These are phyloP conservation scores for Wickerhamiella alocasiicola DNA, from an alignment of 805 yeast genomes.

Conservation along the genomic window DNA sequence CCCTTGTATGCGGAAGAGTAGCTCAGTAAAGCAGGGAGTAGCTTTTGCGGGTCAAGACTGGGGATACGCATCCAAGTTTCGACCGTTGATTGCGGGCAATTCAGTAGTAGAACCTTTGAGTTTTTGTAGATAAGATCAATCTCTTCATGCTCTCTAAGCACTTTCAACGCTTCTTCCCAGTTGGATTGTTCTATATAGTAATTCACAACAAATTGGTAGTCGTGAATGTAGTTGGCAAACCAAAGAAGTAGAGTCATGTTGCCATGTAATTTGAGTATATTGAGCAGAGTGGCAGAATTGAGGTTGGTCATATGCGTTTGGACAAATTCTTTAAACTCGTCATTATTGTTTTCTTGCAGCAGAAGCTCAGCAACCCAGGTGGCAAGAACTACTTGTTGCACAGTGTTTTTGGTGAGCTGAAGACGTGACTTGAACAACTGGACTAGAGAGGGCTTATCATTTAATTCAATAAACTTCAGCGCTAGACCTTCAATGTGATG, in stretches of 20 bases:
- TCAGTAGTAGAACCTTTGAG: constrained; percentile 55
- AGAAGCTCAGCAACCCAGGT: constrained; percentile 56
- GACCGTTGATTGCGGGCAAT: constrained; percentile 56
- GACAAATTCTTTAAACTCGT: constrained; percentile 39
- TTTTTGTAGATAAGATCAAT: constrained; percentile 46
- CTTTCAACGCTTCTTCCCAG: constrained; percentile 62
- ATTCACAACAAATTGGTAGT: constrained; percentile 53
- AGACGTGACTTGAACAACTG: constrained; percentile 17
- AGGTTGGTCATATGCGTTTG: constrained; percentile 26
- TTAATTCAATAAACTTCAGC: constrained; percentile 37
- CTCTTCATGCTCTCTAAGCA: constrained; percentile 34
- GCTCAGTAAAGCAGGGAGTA: constrained; percentile 64
- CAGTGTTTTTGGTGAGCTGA: constrained; percentile 20
- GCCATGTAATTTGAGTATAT: constrained; percentile 56
- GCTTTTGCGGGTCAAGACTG: constrained; percentile 43
- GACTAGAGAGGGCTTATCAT: constrained; percentile 32
- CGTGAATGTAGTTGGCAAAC: constrained; percentile 56
- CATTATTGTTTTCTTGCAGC: constrained; percentile 21
- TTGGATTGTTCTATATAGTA: constrained; percentile 49
- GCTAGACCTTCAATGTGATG: constrained; percentile 62
- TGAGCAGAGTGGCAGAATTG: constrained; percentile 60
- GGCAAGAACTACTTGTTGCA: constrained; percentile 43
- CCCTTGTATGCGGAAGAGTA: constrained; percentile 38
- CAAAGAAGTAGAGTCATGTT: constrained; percentile 48
- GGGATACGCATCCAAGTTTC: constrained; percentile 61